Base-by-base conservation (phyloP, 805 yeast genomes). In the Metschnikowia sp. region DNA sequence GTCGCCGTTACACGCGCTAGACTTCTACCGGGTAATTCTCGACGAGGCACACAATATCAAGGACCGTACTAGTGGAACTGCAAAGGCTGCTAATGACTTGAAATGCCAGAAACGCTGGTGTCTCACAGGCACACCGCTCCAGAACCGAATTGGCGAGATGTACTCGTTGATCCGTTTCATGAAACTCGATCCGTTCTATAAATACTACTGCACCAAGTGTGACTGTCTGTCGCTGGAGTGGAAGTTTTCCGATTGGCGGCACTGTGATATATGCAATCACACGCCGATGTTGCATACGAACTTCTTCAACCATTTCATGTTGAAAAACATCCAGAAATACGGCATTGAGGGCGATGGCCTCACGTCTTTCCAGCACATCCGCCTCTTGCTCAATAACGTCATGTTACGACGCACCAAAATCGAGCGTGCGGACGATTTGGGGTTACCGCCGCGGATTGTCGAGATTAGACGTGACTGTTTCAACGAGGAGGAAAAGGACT, bases 31-130 rank as follows among this genome's bases (percentile, higher is more conserved):
- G 48, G 96, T 92, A 8, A 79, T 94, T 12, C 70, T 94, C 43
- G 99, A 94, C 68, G 99, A 94, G 63, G 99, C 99, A 1, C 99
- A 94, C 64, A 92, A 92, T 60, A 92, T 94, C 72, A 94, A 94
- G 62, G 98, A 94, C 64, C 77, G 98, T 49, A 90, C 90, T 46
- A 84, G 94, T 45, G 92, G 92, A 26, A 94, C 99, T 0, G 91
- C 98, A 0, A 83, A 86, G 56, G 96, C 98, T 2, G 97, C 96
- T 1, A 88, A 88, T 61, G 72, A 74, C 49, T 67, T 94, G 47
- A 69, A 76, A 31, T 81, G 96, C 9, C 72, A 81, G 44, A 88
- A 89, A 58, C 70, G 96, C 54, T 88, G 96, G 86, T 94, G 99
- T 66, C 65, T 94, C 30, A 81, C 96, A 4, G 99, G 99, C 56